A percentile compares a stretch with the other conserved stretches of the same genome.
Evolutionary conservation across 208 protist species (phyloP).

Genomic region (Sergeia podlipaevii): DNA sequence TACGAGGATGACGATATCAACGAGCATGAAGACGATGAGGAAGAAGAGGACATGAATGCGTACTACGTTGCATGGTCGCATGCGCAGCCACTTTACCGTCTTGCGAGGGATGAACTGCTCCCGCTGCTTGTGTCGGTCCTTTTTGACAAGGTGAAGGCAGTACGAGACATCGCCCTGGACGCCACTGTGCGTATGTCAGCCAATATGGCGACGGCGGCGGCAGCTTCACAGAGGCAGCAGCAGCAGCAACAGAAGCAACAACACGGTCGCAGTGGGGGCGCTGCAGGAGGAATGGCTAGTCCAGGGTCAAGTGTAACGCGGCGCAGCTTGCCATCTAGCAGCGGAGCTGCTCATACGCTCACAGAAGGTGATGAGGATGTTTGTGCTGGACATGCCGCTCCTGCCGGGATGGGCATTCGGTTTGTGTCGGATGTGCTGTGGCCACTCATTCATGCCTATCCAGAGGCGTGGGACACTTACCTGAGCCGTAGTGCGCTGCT

Average conservation of each 20-base stretch:
- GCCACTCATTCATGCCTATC: slow-evolving; percentile 52
- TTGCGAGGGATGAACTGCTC: slow-evolving; percentile 61
- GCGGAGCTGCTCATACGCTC: neutral
- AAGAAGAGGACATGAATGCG: slow-evolving; percentile 7
- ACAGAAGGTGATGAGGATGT: neutral
- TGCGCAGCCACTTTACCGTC: slow-evolving; percentile 45
- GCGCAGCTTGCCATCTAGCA: too few relatives aligned
- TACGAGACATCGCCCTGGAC: slow-evolving; percentile 63
- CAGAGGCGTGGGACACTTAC: slow-evolving; percentile 64
- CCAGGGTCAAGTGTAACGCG: too few relatives aligned
- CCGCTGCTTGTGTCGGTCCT: slow-evolving; percentile 59
- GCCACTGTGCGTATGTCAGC: slow-evolving; percentile 40
- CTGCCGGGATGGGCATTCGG: slow-evolving; percentile 9
- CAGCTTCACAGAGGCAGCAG: neutral
- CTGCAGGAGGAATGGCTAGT: neutral
- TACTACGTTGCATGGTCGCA: neutral
- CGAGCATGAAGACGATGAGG: slow-evolving; percentile 5
- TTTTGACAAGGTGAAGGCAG: slow-evolving; percentile 79
- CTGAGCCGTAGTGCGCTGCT: slow-evolving; percentile 67
- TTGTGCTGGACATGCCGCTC: slow-evolving; percentile 1
- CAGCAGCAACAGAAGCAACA: slow-evolving; percentile 9
- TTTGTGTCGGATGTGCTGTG: slow-evolving; percentile 76
- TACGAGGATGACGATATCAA: neutral
- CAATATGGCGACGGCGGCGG: slow-evolving; percentile 9
- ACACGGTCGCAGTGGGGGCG: neutral